Evolutionary conservation across 2,329 filamentous ascomycete genomes (phyloP), one percentile per base, ranked within the genome.

Genomic region (Aschersonia sp.): DNA sequence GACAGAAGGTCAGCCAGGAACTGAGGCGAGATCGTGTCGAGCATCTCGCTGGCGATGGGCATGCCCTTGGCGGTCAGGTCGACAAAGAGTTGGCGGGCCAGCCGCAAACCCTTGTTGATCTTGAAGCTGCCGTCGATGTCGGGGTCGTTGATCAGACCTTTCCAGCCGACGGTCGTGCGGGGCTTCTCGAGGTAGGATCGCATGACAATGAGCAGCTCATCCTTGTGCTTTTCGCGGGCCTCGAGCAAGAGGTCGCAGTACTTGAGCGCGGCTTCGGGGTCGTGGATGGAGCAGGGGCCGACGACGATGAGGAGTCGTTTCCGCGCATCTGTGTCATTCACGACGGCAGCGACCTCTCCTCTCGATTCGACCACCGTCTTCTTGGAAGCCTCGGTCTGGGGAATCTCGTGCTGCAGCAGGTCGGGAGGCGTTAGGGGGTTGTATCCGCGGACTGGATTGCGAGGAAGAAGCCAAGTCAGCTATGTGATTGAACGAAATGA

Each of bases 101-200:
- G 73, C 45, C 86, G 81, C 59, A 98, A 69, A 22, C 92, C 92
- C 74, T 97, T 97, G 76, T 97, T 97, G 71, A 98, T 97, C 70
- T 95, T 82, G 83, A 95, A 97, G 66, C 84, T 92, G 65, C 95
- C 90, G 67, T 97, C 89, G 62, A 98, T 94, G 61, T 97, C 90
- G 2, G 92, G 92, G 67, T 98, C 92, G 65, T 98, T 97, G 71
- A 98, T 94, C 58, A 98, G 72, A 45, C 92, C 92, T 73, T 98
- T 98, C 92, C 92, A 98, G 56, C 92, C 92, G 31, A 98, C 87
- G 0, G 92, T 98, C 31, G 92, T 98, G 54, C 92, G 82, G 29
- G 92, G 92, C 76, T 98, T 98, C 76, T 98, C 92, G 51, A 98
- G 80, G 77, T 98, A 98, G 53, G 87, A 86, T 57, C 92, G 85